These are phyloP conservation scores for Microbotryum saponariae DNA, from an alignment of 1,284 basidiomycete genomes.

Conservation along the genomic window DNA sequence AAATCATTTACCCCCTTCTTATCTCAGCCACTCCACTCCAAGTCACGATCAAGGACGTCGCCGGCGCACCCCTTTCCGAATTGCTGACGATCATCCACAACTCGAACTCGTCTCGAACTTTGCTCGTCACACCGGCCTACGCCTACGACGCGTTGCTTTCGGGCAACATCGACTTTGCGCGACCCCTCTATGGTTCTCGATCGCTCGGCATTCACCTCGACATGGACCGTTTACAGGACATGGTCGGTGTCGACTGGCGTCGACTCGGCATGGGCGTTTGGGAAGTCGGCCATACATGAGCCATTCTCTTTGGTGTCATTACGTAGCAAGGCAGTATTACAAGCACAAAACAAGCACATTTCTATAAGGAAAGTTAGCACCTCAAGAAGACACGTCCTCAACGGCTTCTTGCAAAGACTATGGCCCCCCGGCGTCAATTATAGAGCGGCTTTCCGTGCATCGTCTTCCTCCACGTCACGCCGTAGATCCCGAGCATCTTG, in stretches of 20 bases:
- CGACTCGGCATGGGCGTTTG: too few species aligned
- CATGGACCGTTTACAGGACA: conserved; percentile 19
- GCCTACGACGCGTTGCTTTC: background rate
- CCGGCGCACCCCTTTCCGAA: background rate
- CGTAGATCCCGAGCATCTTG: too few species aligned
- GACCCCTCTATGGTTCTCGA: background rate
- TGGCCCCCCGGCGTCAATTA: too few species aligned
- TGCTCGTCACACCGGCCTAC: conserved; percentile 19
- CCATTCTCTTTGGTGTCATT: too few species aligned
- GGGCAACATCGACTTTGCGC: background rate
- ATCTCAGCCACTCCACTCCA: background rate
- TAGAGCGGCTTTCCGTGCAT: too few species aligned
- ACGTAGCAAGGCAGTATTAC: too few species aligned
- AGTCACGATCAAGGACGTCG: conserved; percentile 6
- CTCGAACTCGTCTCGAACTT: background rate
- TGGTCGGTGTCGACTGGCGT: background rate
- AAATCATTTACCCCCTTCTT: background rate
- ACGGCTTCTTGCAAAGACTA: too few species aligned
- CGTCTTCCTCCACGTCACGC: too few species aligned
- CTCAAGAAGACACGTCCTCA: too few species aligned
- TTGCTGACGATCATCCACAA: background rate
- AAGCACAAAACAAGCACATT: too few species aligned
- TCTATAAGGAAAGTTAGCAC: too few species aligned
- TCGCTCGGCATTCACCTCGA: conserved; percentile 20
- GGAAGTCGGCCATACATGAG: too few species aligned